Evolutionary conservation across 768 basidiomycete species (phyloP).

Genomic region (Suillus bovinus): DNA sequence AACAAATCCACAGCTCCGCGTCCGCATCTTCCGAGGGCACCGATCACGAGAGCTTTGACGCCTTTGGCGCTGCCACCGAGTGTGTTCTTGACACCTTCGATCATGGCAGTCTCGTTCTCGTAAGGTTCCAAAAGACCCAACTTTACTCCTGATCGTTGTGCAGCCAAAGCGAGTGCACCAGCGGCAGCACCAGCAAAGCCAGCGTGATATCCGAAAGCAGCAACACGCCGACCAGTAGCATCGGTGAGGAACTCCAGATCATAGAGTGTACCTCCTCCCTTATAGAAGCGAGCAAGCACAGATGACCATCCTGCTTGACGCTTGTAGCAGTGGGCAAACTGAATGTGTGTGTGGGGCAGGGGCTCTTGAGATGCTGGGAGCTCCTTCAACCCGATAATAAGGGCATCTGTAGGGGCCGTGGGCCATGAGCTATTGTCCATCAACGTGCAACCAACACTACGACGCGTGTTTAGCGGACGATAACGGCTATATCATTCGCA

Average conservation of each 20-base stretch:
- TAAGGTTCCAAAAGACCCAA: constrained; percentile 80
- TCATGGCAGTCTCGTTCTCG: constrained; percentile 82
- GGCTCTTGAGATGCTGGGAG: constrained; percentile 82
- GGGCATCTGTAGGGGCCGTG: constrained; percentile 65
- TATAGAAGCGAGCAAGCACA: constrained; percentile 82
- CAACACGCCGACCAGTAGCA: constrained; percentile 81
- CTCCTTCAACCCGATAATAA: constrained; percentile 96
- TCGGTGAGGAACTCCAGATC: constrained; percentile 96
- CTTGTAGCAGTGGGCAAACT: constrained; percentile 99
- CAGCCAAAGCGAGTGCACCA: constrained; percentile 77
- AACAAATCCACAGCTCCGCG: constrained; percentile 95
- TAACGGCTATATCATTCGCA: constrained; percentile 16
- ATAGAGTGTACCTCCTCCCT: constrained; percentile 84
- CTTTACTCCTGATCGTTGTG: constrained; percentile 56
- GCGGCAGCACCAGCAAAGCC: constrained; percentile 98
- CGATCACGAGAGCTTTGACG: constrained; percentile 89
- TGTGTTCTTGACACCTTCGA: constrained; percentile 63
- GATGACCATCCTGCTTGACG: constrained; percentile 89
- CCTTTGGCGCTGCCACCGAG: constrained; percentile 71
- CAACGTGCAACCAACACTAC: constrained; percentile 86
- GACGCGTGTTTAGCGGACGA: constrained; percentile 8
- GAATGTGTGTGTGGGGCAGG: constrained; percentile 92
- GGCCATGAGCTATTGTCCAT: constrained; percentile 91
- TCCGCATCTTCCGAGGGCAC: constrained; percentile 94
- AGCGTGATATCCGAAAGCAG: constrained; percentile 97